Percentiles rank a stretch among this genome's conserved stretches.
Evolutionary conservation across 2,329 filamentous ascomycete species (phyloP).

Genomic region (Colletotrichum orchidophilum): DNA sequence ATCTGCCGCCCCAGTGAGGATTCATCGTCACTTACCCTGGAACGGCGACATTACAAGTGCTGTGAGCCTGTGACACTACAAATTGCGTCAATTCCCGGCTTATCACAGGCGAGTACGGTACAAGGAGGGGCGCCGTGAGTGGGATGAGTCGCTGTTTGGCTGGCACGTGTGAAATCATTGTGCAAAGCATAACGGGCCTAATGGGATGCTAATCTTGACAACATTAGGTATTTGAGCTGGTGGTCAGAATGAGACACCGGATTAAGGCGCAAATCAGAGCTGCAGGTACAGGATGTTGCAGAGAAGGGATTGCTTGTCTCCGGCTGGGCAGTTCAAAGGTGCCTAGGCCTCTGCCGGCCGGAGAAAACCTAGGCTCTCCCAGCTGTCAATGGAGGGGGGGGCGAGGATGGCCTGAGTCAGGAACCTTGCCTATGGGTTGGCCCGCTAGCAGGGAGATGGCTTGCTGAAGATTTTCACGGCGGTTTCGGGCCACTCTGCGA

Average conservation of each 20-base stretch:
- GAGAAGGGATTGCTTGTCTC: conserved; percentile 9
- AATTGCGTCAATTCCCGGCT: not conserved
- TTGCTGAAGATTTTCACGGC: not conserved
- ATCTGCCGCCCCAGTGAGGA: conserved; percentile 3
- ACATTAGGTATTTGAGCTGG: not conserved
- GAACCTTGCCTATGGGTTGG: not conserved
- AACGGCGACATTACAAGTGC: not conserved
- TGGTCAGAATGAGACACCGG: not conserved
- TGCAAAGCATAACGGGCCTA: conserved; percentile 8
- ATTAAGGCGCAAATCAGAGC: conserved; percentile 19
- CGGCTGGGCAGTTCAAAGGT: conserved; percentile 11
- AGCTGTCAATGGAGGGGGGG: not conserved
- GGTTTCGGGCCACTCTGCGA: conserved; percentile 10
- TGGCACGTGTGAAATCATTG: conserved; percentile 21
- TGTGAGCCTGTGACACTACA: not conserved
- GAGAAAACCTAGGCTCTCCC: not conserved
- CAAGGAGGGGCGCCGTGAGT: not conserved
- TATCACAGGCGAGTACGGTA: not conserved
- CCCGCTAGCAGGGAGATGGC: conserved; percentile 11
- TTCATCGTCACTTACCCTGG: not conserved
- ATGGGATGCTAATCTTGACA: conserved; percentile 13
- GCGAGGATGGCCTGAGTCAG: conserved; percentile 15
- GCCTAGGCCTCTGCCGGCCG: not conserved
- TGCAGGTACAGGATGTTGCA: conserved; percentile 22
- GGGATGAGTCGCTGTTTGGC: not conserved